A percentile compares a stretch with the other conserved stretches of the same genome.
Conservation (phyloP, 2,329 filamentous ascomycete genomes). For the Berkeleyomyces rouxiae region DNA sequence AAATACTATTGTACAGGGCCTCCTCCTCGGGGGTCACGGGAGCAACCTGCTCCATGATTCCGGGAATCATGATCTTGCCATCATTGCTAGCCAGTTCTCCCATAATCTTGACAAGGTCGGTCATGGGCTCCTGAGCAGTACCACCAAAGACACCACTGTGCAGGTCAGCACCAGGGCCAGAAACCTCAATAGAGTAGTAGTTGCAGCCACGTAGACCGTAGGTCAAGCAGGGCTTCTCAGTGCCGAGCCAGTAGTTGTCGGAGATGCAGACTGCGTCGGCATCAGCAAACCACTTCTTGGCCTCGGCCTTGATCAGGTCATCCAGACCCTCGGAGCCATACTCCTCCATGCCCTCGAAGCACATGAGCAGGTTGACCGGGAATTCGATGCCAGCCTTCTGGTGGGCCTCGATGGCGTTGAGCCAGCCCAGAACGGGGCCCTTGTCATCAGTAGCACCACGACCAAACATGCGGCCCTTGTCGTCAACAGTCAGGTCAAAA, state of each 20-base stretch:
- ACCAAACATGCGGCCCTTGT: slow-evolving; percentile 89
- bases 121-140: slow-evolving; percentile 96
- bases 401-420: slow-evolving; percentile 96
- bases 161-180: slow-evolving; percentile 79
- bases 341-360: slow-evolving; percentile 99
- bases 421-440: slow-evolving; percentile 89
- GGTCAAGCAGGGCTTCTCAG: slow-evolving; percentile 93
- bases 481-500: slow-evolving; percentile 73
- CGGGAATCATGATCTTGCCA: slow-evolving; percentile 88
- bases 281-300: slow-evolving; percentile 87
- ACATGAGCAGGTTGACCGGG: slow-evolving; percentile 96
- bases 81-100: slow-evolving; percentile 71
- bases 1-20: slow-evolving; percentile 71
- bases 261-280: slow-evolving; percentile 95
- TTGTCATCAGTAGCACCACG: slow-evolving; percentile 96
- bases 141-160: slow-evolving; percentile 96
- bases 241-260: slow-evolving; percentile 99
- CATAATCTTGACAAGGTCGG: slow-evolving; percentile 72
- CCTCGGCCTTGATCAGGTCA: slow-evolving; percentile 81
- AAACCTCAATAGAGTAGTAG: slow-evolving; percentile 88
- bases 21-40: slow-evolving; percentile 76
- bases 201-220: slow-evolving; percentile 95
- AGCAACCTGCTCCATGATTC: slow-evolving; percentile 83
- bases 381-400: slow-evolving; percentile 88
- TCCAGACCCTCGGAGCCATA: slow-evolving; percentile 94